A percentile compares a stretch with the other conserved stretches of the same genome.
Evolutionary conservation across 371 early-diverging fungal species (phyloP).

Genomic region (Syncephalastrum sp.): DNA sequence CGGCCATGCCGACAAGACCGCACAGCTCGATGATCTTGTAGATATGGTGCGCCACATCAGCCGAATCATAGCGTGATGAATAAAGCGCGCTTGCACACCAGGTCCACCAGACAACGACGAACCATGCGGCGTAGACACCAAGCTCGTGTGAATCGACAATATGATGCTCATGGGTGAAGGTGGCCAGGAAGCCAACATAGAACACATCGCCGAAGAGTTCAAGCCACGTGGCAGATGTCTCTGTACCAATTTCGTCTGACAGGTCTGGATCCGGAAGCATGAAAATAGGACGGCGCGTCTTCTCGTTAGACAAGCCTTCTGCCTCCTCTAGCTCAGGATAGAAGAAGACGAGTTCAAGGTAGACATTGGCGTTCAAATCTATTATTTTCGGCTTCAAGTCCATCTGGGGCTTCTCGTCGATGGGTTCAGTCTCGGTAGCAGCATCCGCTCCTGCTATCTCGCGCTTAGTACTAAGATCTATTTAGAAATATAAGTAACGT

Average conservation of each 20-base stretch:
- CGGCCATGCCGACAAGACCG: conserved; percentile 51
- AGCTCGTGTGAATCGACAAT: conserved; percentile 31
- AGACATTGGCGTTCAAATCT: conserved; percentile 42
- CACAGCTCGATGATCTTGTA: conserved; percentile 47
- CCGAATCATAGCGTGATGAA: conserved; percentile 44
- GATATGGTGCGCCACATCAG: conserved; percentile 48
- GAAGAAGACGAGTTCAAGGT: conserved; percentile 33
- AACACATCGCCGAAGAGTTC: conserved; percentile 51
- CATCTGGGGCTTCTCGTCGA: too few relatives aligned
- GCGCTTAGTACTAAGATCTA: conserved; percentile 1
- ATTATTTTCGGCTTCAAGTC: conserved; percentile 20
- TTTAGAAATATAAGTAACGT: background rate
- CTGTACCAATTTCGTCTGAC: conserved; percentile 48
- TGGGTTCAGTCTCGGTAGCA: too few relatives aligned
- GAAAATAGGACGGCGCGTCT: conserved; percentile 31
- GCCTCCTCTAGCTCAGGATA: conserved; percentile 14
- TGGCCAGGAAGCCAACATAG: conserved; percentile 49
- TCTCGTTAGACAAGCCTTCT: conserved; percentile 5
- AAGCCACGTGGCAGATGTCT: conserved; percentile 46
- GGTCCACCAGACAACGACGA: conserved; percentile 63
- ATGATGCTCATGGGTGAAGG: conserved; percentile 54
- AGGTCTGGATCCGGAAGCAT: conserved; percentile 47
- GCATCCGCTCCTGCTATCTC: too few relatives aligned
- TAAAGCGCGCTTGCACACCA: conserved; percentile 60
- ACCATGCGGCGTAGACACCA: conserved; percentile 53